A percentile compares a stretch with the other conserved stretches of the same genome.
Conservation (phyloP, 208 protist genomes). For the Balamuthia mandrillaris region DNA sequence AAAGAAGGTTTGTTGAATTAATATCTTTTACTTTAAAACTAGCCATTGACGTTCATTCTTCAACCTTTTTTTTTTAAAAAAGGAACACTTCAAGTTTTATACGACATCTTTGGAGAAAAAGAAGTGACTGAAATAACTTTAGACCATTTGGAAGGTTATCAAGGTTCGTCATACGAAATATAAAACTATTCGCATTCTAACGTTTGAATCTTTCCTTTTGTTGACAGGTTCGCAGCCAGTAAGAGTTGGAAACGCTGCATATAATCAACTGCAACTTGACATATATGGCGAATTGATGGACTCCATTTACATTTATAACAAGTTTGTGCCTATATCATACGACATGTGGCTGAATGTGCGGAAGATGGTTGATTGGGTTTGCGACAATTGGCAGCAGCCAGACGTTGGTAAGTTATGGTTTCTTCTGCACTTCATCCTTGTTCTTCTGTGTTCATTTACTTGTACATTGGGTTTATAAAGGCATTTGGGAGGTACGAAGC, state of each 20-base stretch:
- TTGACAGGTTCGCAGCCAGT: constrained; percentile 48
- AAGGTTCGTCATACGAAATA: background rate
- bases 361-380: constrained; percentile 52
- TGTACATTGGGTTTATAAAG: too few relatives aligned
- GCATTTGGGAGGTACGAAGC: constrained; percentile 66
- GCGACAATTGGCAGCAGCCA: constrained; percentile 51
- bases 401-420: constrained; percentile 35
- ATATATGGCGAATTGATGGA: constrained; percentile 66
- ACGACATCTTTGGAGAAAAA: constrained; percentile 53
- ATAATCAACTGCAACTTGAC: constrained; percentile 66
- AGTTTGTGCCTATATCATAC: constrained; percentile 54
- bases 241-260: constrained; percentile 63
- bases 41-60: too few relatives aligned
- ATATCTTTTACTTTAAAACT: too few relatives aligned
- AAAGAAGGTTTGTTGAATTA: too few relatives aligned
- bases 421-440: too few relatives aligned
- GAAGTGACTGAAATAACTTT: constrained; percentile 45
- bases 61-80: too few relatives aligned
- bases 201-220: too few relatives aligned
- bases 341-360: constrained; percentile 61
- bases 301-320: constrained; percentile 35
- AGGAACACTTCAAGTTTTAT: too few relatives aligned
- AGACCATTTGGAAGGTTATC: constrained; percentile 58
- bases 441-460: background rate
- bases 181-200: background rate